Percentiles rank a stretch among this genome's conserved stretches.
These are phyloP conservation scores for Effrenium voratum DNA, from an alignment of 73 alveolate species.

Conservation along the genomic window DNA sequence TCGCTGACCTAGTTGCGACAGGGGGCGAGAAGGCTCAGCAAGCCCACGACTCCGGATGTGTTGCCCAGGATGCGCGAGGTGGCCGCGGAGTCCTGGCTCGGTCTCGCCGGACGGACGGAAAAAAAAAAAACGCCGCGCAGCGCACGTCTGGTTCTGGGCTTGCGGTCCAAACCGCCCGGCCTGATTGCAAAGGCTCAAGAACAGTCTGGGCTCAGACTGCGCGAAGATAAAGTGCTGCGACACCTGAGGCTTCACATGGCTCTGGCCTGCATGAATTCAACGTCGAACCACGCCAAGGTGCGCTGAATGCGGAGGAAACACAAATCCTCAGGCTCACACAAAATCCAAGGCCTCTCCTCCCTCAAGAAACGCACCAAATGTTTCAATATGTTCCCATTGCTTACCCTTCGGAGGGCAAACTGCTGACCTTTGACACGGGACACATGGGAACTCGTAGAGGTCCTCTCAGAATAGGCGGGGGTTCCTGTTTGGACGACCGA, in stretches of 20 bases:
- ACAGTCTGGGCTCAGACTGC: slow-evolving; percentile 93
- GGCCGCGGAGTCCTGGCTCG: slow-evolving; percentile 56
- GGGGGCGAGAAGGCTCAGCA: slow-evolving; percentile 57
- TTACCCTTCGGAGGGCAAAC: too few relatives aligned
- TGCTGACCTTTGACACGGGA: too few relatives aligned
- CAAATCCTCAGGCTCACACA: too few relatives aligned
- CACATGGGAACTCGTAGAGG: too few relatives aligned
- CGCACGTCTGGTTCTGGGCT: neutral
- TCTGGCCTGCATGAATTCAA: neutral
- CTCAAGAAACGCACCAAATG: too few relatives aligned
- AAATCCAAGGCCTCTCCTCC: too few relatives aligned
- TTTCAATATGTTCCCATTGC: too few relatives aligned
- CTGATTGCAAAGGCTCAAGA: slow-evolving; percentile 75
- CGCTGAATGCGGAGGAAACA: slow-evolving; percentile 75
- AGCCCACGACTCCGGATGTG: slow-evolving; percentile 80
- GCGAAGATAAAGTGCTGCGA: slow-evolving; percentile 86
- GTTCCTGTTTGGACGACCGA: too few relatives aligned
- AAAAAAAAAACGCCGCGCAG: neutral
- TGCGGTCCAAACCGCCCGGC: neutral
- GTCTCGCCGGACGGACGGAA: neutral
- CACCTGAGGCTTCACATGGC: slow-evolving; percentile 7
- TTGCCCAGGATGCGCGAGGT: slow-evolving; percentile 79
- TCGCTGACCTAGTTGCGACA: neutral
- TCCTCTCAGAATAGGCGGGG: too few relatives aligned
- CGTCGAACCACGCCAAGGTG: neutral